Evolutionary conservation across 2,329 filamentous ascomycete species (phyloP), one percentile per base, ranked within the genome.

Genomic region (Fusarium cicatricum): DNA sequence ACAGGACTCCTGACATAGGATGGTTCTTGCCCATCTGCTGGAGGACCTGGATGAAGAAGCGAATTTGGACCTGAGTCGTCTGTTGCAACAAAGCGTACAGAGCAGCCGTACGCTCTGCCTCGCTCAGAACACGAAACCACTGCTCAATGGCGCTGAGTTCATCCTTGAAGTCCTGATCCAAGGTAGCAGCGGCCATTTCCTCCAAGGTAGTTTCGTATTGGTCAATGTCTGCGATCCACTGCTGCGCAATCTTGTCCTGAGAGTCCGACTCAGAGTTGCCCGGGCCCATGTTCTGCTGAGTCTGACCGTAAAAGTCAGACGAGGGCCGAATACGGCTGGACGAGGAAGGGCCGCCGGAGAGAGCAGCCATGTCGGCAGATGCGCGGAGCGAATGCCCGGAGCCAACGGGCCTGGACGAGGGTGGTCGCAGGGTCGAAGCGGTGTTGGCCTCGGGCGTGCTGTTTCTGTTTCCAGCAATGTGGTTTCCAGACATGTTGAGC

Each of bases 121-220:
- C 95, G 72, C 94, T 98, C 63, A 99, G 81, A 48, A 99, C 95
- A 60, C 93, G 90, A 77, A 99, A 99, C 95, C 95, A 99, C 81
- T 99, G 95, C 79, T 99, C 95, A 72, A 99, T 99, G 66, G 95
- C 95, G 73, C 92, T 97, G 58, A 99, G 85, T 77, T 99, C 95
- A 77, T 98, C 95, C 80, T 99, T 99, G 82, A 99, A 99, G 73
- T 99, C 95, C 80, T 99, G 95, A 73, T 99, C 95, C 49, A 98
- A 82, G n/a, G 95, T 98, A 23, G 95, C 95, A 28, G 94, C 93
- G 37, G 95, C 95, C 95, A 99, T 99, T 75, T 99, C 95, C 77
- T 98, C 95, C 70, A 99, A 78, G 2, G 95, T 99, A n/a, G 89
- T 96, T 81, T 99, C 95, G 71, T 97, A 97, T 75, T 98, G 94